Base-by-base conservation (phyloP, 495 filamentous ascomycete genomes). In the Penicillium flavigenum region DNA sequence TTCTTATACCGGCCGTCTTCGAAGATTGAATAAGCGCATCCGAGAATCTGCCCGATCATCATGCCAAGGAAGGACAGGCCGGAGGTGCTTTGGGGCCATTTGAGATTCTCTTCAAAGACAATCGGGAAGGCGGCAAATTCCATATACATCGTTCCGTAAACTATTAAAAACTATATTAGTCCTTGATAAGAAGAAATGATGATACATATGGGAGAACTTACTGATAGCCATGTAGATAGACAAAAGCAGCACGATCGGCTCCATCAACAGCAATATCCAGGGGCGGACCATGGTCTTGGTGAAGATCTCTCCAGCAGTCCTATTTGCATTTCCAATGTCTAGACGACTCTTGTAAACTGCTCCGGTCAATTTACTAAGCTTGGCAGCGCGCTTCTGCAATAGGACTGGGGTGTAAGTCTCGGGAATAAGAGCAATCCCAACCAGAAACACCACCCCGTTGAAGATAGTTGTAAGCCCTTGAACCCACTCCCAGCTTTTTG, bases 91-190 rank as follows among this genome's bases (percentile, higher is more conserved):
- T 81, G 72, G 1, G 71, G 72, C 89, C 88, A 92, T 48, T 82
- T 80, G n/a, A 87, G 85, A 36, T 85, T 66, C 26, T 85, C 67
- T 7, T 77, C 72, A 68, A 90, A 92, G 39, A 92, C 81, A 41
- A 91, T 84, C 3, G 90, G 89, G 32, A 71, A 71, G 12, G 87
- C 87, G n/a, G 88, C 82, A 71, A 93, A 92, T 16, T 88, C 75
- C 20, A 91, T 76, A 64, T 90, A 91, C 6, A 90, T 70, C 10
- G 86, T 81, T 0, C 86, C 82, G 61, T 88, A 89, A n/a, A 81
- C 72, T 34, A 11, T 34, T 12, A 9, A 12, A 32, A 12, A 32
- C 11, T 14, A 10, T 5, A 22, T 46, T 46, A 27, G 43, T 2
- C 14, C 29, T 8, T 17, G 16, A 49, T 24, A 49, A 5, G 10